Evolutionary conservation across 2,329 filamentous ascomycete genomes (phyloP), one percentile per base, ranked within the genome.

Genomic region (Phialophora tarda): DNA sequence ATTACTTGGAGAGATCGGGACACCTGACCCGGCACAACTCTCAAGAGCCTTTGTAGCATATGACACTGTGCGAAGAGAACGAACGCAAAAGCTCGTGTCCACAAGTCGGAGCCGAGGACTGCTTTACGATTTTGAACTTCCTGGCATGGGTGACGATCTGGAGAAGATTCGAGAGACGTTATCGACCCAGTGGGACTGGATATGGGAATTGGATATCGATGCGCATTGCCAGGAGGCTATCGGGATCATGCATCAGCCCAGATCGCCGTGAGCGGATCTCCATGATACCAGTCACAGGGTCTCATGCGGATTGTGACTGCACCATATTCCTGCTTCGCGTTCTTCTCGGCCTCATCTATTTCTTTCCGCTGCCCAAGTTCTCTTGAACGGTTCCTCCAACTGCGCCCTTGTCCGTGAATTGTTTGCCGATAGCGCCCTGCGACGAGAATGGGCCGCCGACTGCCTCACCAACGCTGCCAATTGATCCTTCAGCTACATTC

Each of bases 361-460:
- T 50, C 41, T 59, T 59, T 12, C 57, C 57, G 30, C 41, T 59
- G 7, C 57, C 57, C 57, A 59, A 50, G 14, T 59, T 59, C 38
- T 59, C 30, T 71, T 80, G 75, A 11, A 78, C 72, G n/a, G 69
- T 73, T 2, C 75, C 77, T 5, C 77, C 78, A 60, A 80, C 75
- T 23, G 70, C 71, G 3, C 78, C 78, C 48, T 74, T 71, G 2
- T 71, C 69, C 30, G 74, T 78, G 70, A 79, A 79, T n/a, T 78
- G 74, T 67, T 79, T 76, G 17, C 78, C 78, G 60, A 80, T 75
- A 8, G 70, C 67, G 2, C 78, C 78, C 26, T 76, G 59, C 32
- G 73, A 73, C 32, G 75, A 72, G 24, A 80, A 74, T 2, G 38
- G 26, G 3, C 44, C 41, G 12, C 17, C 24, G 30, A 58, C 54